A percentile compares a stretch with the other conserved stretches of the same genome.
These are phyloP conservation scores for Leonotis leonurus DNA, from an alignment of 257 asterid species.

Conservation along the genomic window DNA sequence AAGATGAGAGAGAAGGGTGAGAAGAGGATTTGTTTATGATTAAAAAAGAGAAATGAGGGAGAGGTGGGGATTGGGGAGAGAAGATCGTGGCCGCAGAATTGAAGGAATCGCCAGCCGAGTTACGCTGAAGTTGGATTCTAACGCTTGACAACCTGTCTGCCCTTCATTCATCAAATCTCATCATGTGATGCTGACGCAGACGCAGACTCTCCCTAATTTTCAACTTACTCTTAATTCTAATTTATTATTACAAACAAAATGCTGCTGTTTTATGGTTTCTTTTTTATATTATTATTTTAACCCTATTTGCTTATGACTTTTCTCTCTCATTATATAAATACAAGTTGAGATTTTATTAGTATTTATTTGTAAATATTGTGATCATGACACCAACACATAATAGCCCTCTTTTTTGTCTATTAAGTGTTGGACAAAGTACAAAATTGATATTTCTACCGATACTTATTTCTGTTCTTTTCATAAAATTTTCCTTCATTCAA, in stretches of 20 bases:
- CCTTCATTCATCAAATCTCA: slow-evolving; percentile 20
- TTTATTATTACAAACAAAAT: not conserved
- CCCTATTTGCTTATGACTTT: too few relatives aligned
- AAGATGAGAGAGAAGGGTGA: not conserved
- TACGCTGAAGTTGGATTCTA: slow-evolving; percentile 31
- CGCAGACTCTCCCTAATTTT: too few relatives aligned
- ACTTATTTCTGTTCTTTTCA: too few relatives aligned
- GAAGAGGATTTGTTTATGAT: not conserved
- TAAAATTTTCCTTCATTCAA: too few relatives aligned
- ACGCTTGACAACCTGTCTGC: slow-evolving; percentile 35
- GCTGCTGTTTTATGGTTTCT: too few relatives aligned
- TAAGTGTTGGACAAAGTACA: not conserved
- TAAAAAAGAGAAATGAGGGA: not conserved
- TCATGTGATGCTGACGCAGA: slow-evolving; percentile 21
- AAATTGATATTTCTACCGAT: too few relatives aligned
- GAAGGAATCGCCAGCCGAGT: slow-evolving; percentile 23
- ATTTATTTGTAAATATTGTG: not conserved
- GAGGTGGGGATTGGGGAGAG: slow-evolving; percentile 15
- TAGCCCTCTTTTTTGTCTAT: not conserved
- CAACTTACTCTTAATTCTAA: not conserved
- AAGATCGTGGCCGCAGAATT: slow-evolving; percentile 40
- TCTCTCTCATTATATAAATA: too few relatives aligned
- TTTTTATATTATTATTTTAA: too few relatives aligned
- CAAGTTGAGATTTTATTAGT: too few relatives aligned
- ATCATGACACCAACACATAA: not conserved